Conservation (phyloP, 2,329 filamentous ascomycete species). For the Fusarium dimerum region DNA sequence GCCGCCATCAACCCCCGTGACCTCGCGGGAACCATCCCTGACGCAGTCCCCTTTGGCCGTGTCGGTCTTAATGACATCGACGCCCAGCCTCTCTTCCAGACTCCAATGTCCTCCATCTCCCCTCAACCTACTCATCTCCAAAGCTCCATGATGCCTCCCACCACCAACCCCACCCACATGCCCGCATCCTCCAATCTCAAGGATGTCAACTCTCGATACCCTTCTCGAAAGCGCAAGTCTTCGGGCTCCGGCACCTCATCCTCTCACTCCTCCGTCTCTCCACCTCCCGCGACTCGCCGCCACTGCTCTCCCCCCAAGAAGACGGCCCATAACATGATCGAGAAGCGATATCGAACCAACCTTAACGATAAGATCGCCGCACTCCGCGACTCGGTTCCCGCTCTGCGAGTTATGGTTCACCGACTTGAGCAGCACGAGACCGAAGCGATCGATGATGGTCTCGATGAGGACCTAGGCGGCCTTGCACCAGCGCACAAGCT, state of each 20-base stretch:
- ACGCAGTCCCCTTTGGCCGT: conserved; percentile 29
- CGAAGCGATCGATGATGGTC: conserved; percentile 57
- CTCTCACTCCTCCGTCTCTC: conserved; percentile 43
- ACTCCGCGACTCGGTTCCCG: conserved; percentile 84
- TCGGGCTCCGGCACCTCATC: conserved; percentile 31
- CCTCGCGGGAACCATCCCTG: conserved; percentile 26
- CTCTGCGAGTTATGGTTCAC: conserved; percentile 69
- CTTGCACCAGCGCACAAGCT: conserved; percentile 84
- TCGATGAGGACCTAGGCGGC: conserved; percentile 72
- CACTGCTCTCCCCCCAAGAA: conserved; percentile 61
- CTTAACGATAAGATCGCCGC: conserved; percentile 94
- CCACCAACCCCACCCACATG: conserved; percentile 22
- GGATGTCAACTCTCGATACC: conserved; percentile 25
- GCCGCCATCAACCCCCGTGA: conserved; percentile 31
- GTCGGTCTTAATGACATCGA: conserved; percentile 31
- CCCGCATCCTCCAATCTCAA: conserved; percentile 16
- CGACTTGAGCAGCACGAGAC: conserved; percentile 61
- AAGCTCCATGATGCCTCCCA: conserved; percentile 21
- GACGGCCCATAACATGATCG: conserved; percentile 94
- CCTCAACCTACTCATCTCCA: conserved; percentile 25
- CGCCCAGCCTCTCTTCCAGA: conserved; percentile 30
- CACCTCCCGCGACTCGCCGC: conserved; percentile 30
- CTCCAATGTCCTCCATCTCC: conserved; percentile 29
- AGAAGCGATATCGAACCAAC: conserved; percentile 92
- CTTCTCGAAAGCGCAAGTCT: conserved; percentile 36